phyloP scores from a whole-genome alignment of 352 stramenopile species.

The Phytophthora sojae region DNA sequence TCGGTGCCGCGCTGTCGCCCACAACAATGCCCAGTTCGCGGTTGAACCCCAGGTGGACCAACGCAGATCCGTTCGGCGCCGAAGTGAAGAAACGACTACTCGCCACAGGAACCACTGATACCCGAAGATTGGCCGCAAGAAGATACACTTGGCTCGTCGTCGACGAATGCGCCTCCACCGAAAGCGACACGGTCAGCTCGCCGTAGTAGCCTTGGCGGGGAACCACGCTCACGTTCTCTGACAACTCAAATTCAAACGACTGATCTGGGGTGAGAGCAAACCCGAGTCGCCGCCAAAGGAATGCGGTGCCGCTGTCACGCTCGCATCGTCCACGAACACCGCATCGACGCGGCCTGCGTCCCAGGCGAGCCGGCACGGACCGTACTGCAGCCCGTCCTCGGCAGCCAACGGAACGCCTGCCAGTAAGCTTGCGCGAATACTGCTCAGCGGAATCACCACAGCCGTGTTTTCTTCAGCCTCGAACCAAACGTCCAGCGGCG shows the following conservation, averaged over 20 bases:
- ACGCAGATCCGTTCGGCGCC: slow-evolving; percentile 8
- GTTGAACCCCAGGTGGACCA: slow-evolving; percentile 30
- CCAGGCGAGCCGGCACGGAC: slow-evolving; percentile 16
- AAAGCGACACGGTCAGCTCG: slow-evolving; percentile 11
- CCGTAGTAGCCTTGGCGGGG: slow-evolving; percentile 17
- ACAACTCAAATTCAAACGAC: slow-evolving; percentile 9
- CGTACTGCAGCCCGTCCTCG: slow-evolving; percentile 10
- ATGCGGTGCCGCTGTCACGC: background rate
- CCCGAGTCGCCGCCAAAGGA: background rate
- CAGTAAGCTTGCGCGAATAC: slow-evolving; percentile 11
- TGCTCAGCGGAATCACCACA: slow-evolving; percentile 7
- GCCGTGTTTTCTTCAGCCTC: slow-evolving; percentile 14
- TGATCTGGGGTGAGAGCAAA: slow-evolving; percentile 10
- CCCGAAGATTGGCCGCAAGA: slow-evolving; percentile 14
- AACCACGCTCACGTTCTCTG: slow-evolving; percentile 18
- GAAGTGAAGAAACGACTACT: slow-evolving; percentile 17
- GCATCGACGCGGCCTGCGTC: slow-evolving; percentile 3
- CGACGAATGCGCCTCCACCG: slow-evolving; percentile 9
- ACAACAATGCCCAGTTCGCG: slow-evolving; percentile 21
- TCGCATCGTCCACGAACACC: slow-evolving; percentile 23
- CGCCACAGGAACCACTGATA: slow-evolving; percentile 25
- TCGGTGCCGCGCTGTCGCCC: slow-evolving; percentile 5
- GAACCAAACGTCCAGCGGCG: slow-evolving; percentile 27
- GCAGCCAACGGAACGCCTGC: background rate
- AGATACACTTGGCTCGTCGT: slow-evolving; percentile 3